Conservation (phyloP, 2,329 filamentous ascomycete genomes). For the Xylaria sp. region DNA sequence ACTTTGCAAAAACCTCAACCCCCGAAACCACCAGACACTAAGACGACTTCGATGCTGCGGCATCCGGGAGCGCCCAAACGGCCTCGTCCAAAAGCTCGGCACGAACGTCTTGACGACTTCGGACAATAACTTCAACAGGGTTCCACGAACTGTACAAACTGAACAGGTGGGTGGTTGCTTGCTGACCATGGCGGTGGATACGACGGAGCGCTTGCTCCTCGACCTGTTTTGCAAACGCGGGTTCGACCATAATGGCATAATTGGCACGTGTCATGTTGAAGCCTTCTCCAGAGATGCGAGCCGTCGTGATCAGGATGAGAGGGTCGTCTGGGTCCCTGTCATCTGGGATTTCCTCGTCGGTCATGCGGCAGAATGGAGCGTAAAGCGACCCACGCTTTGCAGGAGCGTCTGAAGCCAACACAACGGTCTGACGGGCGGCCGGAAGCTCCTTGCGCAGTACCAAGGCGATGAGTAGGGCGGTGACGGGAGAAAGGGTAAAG, state of each 20-base stretch:
- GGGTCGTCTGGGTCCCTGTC: neutral
- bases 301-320: neutral
- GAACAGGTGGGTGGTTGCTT: constrained; percentile 12
- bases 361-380: constrained; percentile 1
- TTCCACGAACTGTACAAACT: too few species aligned
- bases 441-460: constrained; percentile 6
- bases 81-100: too few species aligned
- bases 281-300: constrained; percentile 1
- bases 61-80: too few species aligned
- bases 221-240: constrained; percentile 1
- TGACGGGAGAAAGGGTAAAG: constrained; percentile 1
- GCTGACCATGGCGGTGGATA: constrained; percentile 4
- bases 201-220: constrained; percentile 7
- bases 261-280: constrained; percentile 2
- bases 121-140: too few species aligned
- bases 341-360: neutral
- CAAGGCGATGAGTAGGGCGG: neutral
- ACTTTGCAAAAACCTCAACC: too few species aligned
- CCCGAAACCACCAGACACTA: too few species aligned
- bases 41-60: too few species aligned
- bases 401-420: constrained; percentile 1
- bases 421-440: neutral
- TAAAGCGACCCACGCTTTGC: constrained; percentile 2
- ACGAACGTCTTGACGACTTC: too few species aligned
- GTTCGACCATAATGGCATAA: neutral